Percentiles rank a stretch among this genome's conserved stretches.
phyloP scores from a whole-genome alignment of 164 flowering plant genomes.

The Liquidambar formosana region DNA sequence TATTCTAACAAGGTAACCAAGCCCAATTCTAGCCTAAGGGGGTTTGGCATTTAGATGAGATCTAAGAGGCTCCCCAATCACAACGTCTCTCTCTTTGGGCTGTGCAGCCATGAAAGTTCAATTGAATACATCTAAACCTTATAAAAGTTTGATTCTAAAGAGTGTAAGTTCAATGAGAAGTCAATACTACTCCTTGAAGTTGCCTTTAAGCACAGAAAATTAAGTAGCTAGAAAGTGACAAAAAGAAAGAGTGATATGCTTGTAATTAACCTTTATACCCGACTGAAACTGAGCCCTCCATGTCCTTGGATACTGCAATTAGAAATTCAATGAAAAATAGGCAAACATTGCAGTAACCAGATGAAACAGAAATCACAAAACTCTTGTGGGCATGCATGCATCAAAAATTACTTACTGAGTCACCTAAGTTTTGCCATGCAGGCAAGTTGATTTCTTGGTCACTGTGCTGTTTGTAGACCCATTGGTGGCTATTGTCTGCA shows the following conservation, averaged over 20 bases:
- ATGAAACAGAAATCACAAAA: background rate
- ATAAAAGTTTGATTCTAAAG: no score
- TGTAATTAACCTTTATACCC: background rate
- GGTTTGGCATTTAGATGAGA: no score
- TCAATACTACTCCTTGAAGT: background rate
- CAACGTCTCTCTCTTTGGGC: no score
- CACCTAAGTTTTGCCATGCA: background rate
- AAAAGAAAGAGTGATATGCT: background rate
- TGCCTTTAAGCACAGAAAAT: background rate
- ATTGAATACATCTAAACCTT: no score
- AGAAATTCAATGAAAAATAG: background rate
- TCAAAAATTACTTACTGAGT: background rate
- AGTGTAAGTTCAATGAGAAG: background rate
- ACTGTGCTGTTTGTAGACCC: background rate
- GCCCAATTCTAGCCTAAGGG: no score
- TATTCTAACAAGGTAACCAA: no score
- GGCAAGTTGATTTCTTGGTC: background rate
- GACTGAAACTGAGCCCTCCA: conserved; percentile 2
- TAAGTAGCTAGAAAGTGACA: background rate
- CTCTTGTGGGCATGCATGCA: background rate
- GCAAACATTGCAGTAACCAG: no score
- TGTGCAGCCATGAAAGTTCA: no score
- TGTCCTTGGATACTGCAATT: background rate
- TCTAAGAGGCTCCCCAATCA: no score
- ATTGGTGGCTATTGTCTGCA: background rate